Conservation (phyloP, 1,139 yeast species). For the Pneumocystis oryctolagi region DNA sequence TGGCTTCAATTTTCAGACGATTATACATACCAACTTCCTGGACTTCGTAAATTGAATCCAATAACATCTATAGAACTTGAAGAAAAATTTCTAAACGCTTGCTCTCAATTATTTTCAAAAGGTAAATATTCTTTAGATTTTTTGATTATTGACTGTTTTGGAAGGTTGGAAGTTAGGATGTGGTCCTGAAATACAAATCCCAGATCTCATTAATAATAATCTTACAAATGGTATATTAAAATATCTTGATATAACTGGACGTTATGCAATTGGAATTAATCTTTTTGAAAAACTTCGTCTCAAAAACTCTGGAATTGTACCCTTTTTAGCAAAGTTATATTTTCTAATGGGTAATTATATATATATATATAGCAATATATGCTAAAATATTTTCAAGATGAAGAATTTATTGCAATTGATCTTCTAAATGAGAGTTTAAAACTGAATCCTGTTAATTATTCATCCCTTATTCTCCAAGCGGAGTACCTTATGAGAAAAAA, state of each 20-base stretch:
- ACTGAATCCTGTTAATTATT: conserved; percentile 48
- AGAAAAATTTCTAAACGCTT: conserved; percentile 40
- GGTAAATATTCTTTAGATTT: conserved; percentile 27
- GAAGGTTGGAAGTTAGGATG: conserved; percentile 37
- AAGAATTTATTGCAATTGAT: conserved; percentile 65
- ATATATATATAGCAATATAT: not conserved
- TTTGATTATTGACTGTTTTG: not conserved
- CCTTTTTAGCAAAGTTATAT: conserved; percentile 46
- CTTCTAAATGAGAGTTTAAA: conserved; percentile 47
- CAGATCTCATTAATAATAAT: conserved; percentile 55
- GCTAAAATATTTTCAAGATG: conserved; percentile 32
- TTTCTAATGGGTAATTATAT: conserved; percentile 21
- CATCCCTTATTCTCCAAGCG: conserved; percentile 45
- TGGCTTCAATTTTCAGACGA: conserved; percentile 56
- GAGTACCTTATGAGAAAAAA: conserved; percentile 53
- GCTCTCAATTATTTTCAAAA: conserved; percentile 49
- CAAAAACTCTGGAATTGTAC: conserved; percentile 38
- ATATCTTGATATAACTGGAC: conserved; percentile 50
- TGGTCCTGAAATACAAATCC: conserved; percentile 47
- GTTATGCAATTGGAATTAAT: conserved; percentile 44
- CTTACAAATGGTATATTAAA: conserved; percentile 61
- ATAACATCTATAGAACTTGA: conserved; percentile 26
- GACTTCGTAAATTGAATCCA: conserved; percentile 54
- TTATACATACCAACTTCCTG: conserved; percentile 45
- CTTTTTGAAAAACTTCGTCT: conserved; percentile 33